These are phyloP conservation scores for Areca catechu DNA, from an alignment of 176 grass and related monocot species.

Conservation along the genomic window DNA sequence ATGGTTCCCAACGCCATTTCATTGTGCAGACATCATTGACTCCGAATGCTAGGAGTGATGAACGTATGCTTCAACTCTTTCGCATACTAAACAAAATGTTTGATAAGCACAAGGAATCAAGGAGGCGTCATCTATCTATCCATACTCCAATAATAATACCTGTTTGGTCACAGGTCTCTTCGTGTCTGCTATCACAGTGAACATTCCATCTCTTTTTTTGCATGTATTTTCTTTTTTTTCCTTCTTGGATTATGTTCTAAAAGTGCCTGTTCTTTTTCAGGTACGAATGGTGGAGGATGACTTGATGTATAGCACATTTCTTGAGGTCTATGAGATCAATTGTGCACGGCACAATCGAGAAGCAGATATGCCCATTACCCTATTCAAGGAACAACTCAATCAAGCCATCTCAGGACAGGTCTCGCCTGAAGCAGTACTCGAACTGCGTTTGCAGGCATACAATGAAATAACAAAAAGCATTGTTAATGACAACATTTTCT, in stretches of 20 bases:
- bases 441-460: conserved; percentile 90
- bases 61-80: conserved; percentile 97
- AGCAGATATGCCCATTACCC: conserved; percentile 90
- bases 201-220: neutral
- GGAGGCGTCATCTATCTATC: conserved; percentile 72
- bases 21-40: conserved; percentile 98
- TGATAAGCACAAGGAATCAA: conserved; percentile 98
- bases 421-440: conserved; percentile 78
- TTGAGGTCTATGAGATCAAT: conserved; percentile 99
- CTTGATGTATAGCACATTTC: conserved; percentile 98
- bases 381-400: conserved; percentile 97
- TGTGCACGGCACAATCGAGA: conserved; percentile 92
- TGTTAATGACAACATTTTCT: conserved; percentile 93
- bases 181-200: too few relatives aligned
- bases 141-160: conserved; percentile 99
- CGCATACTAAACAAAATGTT: conserved; percentile 98
- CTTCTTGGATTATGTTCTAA: neutral
- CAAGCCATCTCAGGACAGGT: conserved; percentile 93
- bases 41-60: conserved; percentile 97
- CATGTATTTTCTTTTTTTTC: conserved; percentile 1
- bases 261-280: conserved; percentile 36
- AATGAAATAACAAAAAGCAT: conserved; percentile 93
- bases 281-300: conserved; percentile 99
- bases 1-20: conserved; percentile 98
- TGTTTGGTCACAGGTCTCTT: conserved; percentile 93